Evolutionary conservation across 2,329 filamentous ascomycete species (phyloP).

Genomic region (Cladosporium velox): DNA sequence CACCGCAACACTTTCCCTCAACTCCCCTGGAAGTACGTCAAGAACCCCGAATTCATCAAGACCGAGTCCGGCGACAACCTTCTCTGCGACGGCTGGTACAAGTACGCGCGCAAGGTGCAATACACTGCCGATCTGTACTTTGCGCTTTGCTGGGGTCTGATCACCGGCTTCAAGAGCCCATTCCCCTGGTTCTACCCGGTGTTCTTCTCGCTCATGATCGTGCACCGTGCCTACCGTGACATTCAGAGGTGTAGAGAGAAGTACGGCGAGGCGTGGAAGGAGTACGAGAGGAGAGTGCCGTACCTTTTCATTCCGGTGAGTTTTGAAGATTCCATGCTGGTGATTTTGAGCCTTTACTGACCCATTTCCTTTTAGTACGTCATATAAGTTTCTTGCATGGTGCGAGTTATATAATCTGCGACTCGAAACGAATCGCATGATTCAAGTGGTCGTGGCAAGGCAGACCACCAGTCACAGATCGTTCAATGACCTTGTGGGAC

Average conservation of each 20-base stretch:
- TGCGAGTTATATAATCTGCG: background rate
- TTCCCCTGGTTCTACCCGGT: constrained; percentile 89
- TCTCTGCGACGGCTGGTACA: constrained; percentile 82
- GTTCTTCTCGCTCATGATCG: constrained; percentile 79
- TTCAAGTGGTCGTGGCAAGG: background rate
- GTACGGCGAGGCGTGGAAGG: constrained; percentile 79
- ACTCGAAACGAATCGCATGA: background rate
- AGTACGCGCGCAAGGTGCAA: constrained; percentile 55
- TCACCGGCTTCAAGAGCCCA: constrained; percentile 76
- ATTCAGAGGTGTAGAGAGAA: constrained; percentile 73
- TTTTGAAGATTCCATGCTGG: background rate
- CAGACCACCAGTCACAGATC: background rate
- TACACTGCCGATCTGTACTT: constrained; percentile 82
- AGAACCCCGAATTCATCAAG: constrained; percentile 77
- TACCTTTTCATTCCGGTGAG: constrained; percentile 76
- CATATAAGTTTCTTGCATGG: background rate
- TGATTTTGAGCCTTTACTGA: background rate
- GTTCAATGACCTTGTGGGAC: background rate
- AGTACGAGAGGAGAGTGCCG: constrained; percentile 78
- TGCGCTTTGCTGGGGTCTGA: constrained; percentile 74
- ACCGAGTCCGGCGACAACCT: constrained; percentile 74
- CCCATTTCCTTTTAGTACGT: background rate
- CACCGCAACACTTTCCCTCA: constrained; percentile 83
- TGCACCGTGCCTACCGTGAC: constrained; percentile 74
- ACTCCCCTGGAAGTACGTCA: constrained; percentile 80